A percentile compares a stretch with the other conserved stretches of the same genome.
These are phyloP conservation scores for Citrus maxima DNA, from an alignment of 345 rosid species.

Conservation along the genomic window DNA sequence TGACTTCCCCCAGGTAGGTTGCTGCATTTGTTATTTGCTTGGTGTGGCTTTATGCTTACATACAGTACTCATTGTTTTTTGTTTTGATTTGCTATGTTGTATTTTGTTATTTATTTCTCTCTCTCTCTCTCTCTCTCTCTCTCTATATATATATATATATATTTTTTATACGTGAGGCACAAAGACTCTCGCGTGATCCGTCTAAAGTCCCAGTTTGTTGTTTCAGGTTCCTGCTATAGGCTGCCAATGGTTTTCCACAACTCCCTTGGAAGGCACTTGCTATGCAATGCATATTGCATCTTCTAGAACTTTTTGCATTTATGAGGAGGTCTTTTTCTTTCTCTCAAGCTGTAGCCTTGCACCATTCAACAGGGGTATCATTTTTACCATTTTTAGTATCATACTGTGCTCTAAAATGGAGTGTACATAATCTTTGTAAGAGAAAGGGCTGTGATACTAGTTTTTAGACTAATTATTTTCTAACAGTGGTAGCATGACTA, in stretches of 20 bases:
- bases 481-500: too few species aligned
- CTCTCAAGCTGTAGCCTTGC: background rate
- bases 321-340: slow-evolving; percentile 61
- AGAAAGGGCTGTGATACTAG: background rate
- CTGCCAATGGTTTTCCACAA: slow-evolving; percentile 77
- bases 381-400: background rate
- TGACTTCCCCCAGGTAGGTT: slow-evolving; percentile 65
- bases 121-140: too few species aligned
- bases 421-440: background rate
- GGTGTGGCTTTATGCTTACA: background rate
- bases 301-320: slow-evolving; percentile 78
- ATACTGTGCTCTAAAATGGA: background rate
- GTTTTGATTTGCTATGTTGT: too few species aligned
- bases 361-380: background rate
- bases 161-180: background rate
- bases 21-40: background rate
- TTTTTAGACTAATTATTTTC: background rate
- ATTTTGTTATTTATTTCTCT: too few species aligned
- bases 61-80: background rate
- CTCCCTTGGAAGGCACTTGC: slow-evolving; percentile 35
- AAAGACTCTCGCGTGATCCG: background rate
- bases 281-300: slow-evolving; percentile 58
- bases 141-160: too few species aligned
- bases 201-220: background rate
- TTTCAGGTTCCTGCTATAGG: slow-evolving; percentile 64